Evolutionary conservation across 805 yeast genomes (phyloP), one percentile per base, ranked within the genome.

Genomic region (Sugiyamaella lignohabitans): DNA sequence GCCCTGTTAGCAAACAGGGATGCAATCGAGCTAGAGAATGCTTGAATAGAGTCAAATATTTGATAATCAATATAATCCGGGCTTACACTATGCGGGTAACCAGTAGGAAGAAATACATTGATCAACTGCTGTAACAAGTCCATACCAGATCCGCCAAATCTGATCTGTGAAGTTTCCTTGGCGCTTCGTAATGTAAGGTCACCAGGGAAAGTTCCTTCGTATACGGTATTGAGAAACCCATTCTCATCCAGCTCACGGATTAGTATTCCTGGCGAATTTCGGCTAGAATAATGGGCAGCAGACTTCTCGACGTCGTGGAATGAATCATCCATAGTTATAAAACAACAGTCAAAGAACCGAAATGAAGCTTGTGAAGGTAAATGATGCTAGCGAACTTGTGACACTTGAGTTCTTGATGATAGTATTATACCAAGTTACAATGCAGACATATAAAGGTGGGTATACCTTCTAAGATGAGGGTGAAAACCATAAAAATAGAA

Each of bases 41-140:
- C 69, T 50, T 64, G 69, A 27, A 65, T 48, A 19, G 69, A 63
- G 51, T 64, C 69, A 45, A 52, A 64, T n/a, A 61, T 59, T 52
- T 64, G 69, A 44, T 64, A 64, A 39, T 58, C 58, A 18, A 59
- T 49, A 42, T 64, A 64, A 43, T 64, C 69, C 1, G 58, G 27
- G 8, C 51, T 47, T 24, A 64, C 69, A 35, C 64, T 54, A 36
- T 58, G 53, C 8, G 69, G 69, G 44, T 62, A 64, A 11, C 69
- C 69, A 3, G 67, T 60, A 18, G 69, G 69, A 41, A 64, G 53
- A 47, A 64, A 64, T 35, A 65, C 58, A 35, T 59, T 52, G 16
- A 63, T 51, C 11, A 62, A 48, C 24, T 52, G 41, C 43, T 60
- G 64, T 17, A 54, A 32, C n/a, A 49, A 22, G 10, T 45, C 48